Percentiles rank a stretch among this genome's conserved stretches.
Conservation (phyloP, 1,284 basidiomycete species). For the Ceratorhiza oryzae-sativae region DNA sequence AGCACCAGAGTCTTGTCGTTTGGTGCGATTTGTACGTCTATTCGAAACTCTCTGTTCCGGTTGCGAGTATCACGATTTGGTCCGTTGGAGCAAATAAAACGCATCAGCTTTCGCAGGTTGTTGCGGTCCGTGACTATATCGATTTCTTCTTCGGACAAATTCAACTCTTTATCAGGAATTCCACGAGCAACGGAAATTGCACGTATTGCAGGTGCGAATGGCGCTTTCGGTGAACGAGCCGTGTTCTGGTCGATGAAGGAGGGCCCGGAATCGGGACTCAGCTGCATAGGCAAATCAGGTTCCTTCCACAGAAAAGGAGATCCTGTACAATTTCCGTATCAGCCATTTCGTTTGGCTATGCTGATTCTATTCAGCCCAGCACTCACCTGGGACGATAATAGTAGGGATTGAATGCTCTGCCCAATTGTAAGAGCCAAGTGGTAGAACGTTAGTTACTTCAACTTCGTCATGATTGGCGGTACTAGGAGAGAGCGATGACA, state of each 20-base stretch:
- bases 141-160: not conserved
- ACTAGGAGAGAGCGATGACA: not conserved
- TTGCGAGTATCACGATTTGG: conserved; percentile 12
- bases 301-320: not conserved
- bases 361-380: not conserved
- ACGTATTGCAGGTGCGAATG: conserved; percentile 13
- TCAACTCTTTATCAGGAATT: not conserved
- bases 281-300: conserved; percentile 7
- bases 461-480: not conserved
- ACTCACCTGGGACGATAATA: conserved; percentile 22
- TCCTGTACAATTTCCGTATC: conserved; percentile 16
- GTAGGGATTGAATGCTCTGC: conserved; percentile 20
- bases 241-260: conserved; percentile 31
- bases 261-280: conserved; percentile 1
- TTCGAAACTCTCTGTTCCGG: conserved; percentile 25
- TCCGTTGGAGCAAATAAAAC: conserved; percentile 20
- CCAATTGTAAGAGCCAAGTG: conserved; percentile 35
- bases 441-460: conserved; percentile 1
- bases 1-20: conserved; percentile 20
- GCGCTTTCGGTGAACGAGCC: conserved; percentile 9
- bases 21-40: conserved; percentile 26
- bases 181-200: conserved; percentile 19
- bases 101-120: conserved; percentile 33
- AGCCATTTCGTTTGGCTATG: not conserved
- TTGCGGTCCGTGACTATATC: conserved; percentile 23